Evolutionary conservation across 768 basidiomycete genomes (phyloP).

Genomic region (Lenzites betulinus): DNA sequence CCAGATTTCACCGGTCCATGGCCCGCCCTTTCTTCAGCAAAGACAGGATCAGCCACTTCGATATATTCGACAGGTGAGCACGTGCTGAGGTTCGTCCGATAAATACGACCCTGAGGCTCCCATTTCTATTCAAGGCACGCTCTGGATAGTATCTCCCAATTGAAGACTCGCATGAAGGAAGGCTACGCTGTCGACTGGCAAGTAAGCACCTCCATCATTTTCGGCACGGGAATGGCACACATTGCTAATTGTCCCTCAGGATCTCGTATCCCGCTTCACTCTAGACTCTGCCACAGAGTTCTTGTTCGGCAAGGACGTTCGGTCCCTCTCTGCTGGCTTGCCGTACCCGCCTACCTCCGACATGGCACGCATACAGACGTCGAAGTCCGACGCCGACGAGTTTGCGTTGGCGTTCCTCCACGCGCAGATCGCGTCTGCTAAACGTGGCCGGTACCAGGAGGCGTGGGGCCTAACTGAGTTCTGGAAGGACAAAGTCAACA

Average conservation of each 20-base stretch:
- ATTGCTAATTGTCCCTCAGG: conserved; percentile 22
- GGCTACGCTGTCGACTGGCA: conserved; percentile 47
- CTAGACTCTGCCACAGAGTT: conserved; percentile 23
- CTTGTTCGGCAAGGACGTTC: conserved; percentile 46
- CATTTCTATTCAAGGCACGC: conserved; percentile 27
- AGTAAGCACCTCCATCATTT: conserved; percentile 22
- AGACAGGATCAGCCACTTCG: conserved; percentile 43
- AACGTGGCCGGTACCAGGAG: conserved; percentile 39
- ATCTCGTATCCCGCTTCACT: conserved; percentile 36
- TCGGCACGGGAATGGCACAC: too few species aligned
- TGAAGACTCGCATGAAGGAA: conserved; percentile 35
- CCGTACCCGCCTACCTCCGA: conserved; percentile 39
- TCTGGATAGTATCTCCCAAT: conserved; percentile 34
- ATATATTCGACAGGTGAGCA: conserved; percentile 38
- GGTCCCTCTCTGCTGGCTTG: conserved; percentile 39
- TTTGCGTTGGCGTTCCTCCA: conserved; percentile 44
- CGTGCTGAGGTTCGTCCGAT: neutral
- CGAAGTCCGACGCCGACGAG: conserved; percentile 33
- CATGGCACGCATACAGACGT: conserved; percentile 24
- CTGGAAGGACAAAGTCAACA: conserved; percentile 43
- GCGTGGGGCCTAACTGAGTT: conserved; percentile 50
- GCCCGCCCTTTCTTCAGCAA: conserved; percentile 45
- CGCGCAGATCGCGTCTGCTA: conserved; percentile 36
- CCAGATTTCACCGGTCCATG: conserved; percentile 45
- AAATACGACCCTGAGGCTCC: too few species aligned